Evolutionary conservation across 305 asterid species (phyloP).

Genomic region (Fraxinus paxiana): DNA sequence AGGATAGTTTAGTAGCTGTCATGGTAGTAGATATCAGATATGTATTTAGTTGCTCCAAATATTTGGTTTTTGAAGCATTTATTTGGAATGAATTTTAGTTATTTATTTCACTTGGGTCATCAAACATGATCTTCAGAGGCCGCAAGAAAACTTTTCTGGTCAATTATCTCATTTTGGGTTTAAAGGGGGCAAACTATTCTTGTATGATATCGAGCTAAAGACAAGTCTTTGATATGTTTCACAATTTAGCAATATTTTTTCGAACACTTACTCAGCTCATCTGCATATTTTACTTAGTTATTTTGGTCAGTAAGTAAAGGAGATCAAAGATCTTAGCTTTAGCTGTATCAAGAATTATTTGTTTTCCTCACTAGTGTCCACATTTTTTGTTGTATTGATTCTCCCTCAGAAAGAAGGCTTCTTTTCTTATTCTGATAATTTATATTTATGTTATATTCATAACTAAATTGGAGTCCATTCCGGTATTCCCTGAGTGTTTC

Average conservation of each 20-base stretch:
- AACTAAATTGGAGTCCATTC: neutral
- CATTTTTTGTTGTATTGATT: neutral
- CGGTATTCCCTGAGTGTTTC: conserved; percentile 2
- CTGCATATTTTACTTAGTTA: neutral
- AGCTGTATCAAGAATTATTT: neutral
- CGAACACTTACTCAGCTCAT: neutral
- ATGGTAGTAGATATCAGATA: no score
- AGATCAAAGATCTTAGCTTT: neutral
- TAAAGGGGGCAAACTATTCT: neutral
- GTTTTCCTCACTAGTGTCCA: neutral
- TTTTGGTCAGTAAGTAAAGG: neutral
- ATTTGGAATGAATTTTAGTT: neutral
- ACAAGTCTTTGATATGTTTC: neutral
- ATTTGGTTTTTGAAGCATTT: neutral
- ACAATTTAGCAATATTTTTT: neutral
- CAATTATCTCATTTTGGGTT: neutral
- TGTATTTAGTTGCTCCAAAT: neutral
- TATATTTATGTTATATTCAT: neutral
- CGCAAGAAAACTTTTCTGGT: neutral
- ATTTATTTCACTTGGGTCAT: neutral
- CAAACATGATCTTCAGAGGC: neutral
- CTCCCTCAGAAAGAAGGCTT: conserved; percentile 4
- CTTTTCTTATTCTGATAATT: neutral
- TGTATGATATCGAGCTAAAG: neutral
- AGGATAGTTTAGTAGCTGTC: no score